Conservation (phyloP, 2,329 filamentous ascomycete species). For the Colletotrichum truncatum region DNA sequence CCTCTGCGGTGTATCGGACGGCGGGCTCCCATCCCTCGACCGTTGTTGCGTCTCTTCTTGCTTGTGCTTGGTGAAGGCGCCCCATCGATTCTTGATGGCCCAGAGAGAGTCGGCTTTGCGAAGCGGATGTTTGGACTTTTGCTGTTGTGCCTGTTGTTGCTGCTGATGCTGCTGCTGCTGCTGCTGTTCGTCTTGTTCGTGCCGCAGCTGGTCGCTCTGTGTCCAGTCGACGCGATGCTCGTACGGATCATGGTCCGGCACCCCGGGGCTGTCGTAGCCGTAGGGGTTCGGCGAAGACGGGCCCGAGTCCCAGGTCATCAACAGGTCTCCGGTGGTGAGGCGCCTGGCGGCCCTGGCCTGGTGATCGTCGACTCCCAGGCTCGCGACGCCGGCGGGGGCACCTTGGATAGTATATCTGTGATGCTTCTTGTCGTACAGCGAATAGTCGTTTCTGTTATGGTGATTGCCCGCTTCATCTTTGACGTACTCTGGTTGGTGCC, state of each 20-base stretch:
- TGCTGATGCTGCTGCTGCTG: constrained; percentile 31
- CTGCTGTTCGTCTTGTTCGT: no score
- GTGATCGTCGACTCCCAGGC: constrained; percentile 28
- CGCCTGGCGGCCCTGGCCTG: constrained; percentile 38
- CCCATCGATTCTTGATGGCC: constrained; percentile 54
- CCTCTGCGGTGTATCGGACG: constrained; percentile 32
- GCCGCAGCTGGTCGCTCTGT: constrained; percentile 59
- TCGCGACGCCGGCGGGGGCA: constrained; percentile 29
- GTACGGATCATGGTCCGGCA: constrained; percentile 35
- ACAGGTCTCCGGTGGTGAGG: constrained; percentile 48
- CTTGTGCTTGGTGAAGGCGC: constrained; percentile 41
- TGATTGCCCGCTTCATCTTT: constrained; percentile 40
- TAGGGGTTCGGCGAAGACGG: constrained; percentile 10
- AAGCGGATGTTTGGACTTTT: constrained; percentile 40
- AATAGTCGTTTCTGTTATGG: not conserved
- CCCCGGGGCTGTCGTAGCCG: constrained; percentile 35
- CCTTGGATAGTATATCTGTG: constrained; percentile 44
- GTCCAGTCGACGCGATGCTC: constrained; percentile 65
- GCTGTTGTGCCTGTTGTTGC: constrained; percentile 28
- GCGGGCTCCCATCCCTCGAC: constrained; percentile 21
- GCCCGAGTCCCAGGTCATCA: constrained; percentile 31
- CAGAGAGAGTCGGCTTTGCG: constrained; percentile 59
- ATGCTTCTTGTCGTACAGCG: constrained; percentile 24
- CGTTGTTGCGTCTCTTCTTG: constrained; percentile 36
- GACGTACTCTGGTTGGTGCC: constrained; percentile 47